A percentile compares a stretch with the other conserved stretches of the same genome.
phyloP scores from a whole-genome alignment of 1,284 basidiomycete species.

The Rhodofomes roseus region DNA sequence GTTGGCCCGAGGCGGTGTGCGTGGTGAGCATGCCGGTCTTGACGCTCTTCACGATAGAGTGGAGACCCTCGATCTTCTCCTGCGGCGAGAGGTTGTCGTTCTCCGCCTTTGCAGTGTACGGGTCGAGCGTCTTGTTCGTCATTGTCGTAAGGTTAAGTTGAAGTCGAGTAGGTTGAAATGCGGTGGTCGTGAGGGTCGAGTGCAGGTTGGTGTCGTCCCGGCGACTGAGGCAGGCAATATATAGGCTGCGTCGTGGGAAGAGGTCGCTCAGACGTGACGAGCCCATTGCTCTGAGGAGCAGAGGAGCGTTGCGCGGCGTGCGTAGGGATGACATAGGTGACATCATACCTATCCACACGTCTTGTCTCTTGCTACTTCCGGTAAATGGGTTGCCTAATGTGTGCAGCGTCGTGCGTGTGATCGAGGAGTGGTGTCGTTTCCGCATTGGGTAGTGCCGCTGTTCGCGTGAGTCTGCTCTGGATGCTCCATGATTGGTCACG shows the following conservation, averaged over 20 bases:
- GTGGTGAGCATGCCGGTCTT: slow-evolving; percentile 82
- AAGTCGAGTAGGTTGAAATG: not conserved
- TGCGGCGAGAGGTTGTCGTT: slow-evolving; percentile 50
- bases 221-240: not conserved
- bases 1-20: slow-evolving; percentile 63
- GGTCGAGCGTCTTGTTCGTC: slow-evolving; percentile 50
- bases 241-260: not conserved
- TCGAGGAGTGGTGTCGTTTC: not conserved
- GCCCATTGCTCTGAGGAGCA: not conserved
- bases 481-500: not conserved
- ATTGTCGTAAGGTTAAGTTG: slow-evolving; percentile 7
- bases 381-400: not conserved
- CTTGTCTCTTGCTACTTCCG: not conserved
- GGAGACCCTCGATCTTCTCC: slow-evolving; percentile 68
- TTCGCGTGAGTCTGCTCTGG: not conserved
- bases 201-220: not conserved
- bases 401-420: not conserved
- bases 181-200: not conserved
- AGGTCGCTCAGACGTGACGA: not conserved
- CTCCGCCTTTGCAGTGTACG: slow-evolving; percentile 60
- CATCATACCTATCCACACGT: slow-evolving; percentile 2
- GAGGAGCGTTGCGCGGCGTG: not conserved
- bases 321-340: not conserved
- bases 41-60: slow-evolving; percentile 55
- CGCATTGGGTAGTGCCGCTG: not conserved